A percentile compares a stretch with the other conserved stretches of the same genome.
Conservation (phyloP, 2,329 filamentous ascomycete genomes). For the Sordariomycetes sp. region DNA sequence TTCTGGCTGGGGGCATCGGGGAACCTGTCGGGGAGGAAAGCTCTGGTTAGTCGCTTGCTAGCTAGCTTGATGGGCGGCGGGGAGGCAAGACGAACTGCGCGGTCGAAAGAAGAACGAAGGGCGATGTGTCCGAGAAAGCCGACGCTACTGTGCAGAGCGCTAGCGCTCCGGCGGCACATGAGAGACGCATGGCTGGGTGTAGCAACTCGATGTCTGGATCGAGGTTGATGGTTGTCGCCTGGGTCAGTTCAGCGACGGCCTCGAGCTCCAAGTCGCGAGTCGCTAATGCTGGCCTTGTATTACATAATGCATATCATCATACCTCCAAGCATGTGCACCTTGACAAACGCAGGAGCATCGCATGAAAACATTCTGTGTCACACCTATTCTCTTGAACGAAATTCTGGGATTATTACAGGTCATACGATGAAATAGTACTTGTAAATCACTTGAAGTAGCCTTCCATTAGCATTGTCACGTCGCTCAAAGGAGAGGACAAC, state of each 20-base stretch:
- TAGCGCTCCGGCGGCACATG: constrained; percentile 33
- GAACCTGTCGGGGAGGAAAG: constrained; percentile 17
- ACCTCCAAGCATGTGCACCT: not conserved
- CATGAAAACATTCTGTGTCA: no score
- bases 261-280: not conserved
- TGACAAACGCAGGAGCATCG: no score
- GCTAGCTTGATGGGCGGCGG: not conserved
- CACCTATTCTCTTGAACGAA: no score
- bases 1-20: constrained; percentile 16
- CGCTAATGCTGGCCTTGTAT: not conserved
- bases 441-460: no score
- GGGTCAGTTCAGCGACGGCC: not conserved
- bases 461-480: no score
- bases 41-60: constrained; percentile 4
- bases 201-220: not conserved
- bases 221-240: constrained; percentile 3
- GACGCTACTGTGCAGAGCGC: constrained; percentile 44
- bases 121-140: constrained; percentile 77
- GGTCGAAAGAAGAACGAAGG: constrained; percentile 80
- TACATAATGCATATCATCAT: not conserved
- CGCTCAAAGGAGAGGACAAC: no score
- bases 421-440: no score
- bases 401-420: no score
- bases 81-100: constrained; percentile 47
- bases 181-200: constrained; percentile 35